Evolutionary conservation across 139 green algal species (phyloP).

Genomic region (Mychonastes homosphaera): DNA sequence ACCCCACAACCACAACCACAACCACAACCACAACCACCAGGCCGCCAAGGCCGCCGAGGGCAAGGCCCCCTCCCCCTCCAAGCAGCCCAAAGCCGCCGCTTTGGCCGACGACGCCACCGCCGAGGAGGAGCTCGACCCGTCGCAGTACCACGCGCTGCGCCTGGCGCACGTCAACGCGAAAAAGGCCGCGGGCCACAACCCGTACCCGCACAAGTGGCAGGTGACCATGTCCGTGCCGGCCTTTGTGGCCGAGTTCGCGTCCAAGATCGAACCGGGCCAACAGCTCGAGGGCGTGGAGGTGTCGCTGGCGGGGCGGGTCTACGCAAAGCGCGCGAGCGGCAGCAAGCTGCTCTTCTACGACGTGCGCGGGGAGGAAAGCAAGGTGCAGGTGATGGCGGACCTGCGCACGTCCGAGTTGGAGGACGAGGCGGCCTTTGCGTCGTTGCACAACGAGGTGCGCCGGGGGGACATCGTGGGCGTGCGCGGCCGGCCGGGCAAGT

Average conservation of each 20-base stretch:
- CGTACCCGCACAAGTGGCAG: conserved; percentile 98
- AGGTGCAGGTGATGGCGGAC: conserved; percentile 95
- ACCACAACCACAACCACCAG: background rate
- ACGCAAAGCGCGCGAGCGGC: conserved; percentile 73
- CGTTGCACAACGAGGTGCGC: conserved; percentile 73
- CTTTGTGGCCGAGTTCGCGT: conserved; percentile 67
- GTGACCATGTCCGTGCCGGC: conserved; percentile 62
- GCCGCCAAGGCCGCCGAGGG: background rate
- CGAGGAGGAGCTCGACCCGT: conserved; percentile 67
- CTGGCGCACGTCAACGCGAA: conserved; percentile 51
- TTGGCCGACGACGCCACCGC: conserved; percentile 41
- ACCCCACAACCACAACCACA: background rate
- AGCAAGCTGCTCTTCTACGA: conserved; percentile 97
- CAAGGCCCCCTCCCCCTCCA: conserved; percentile 33
- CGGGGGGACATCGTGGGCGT: conserved; percentile 94
- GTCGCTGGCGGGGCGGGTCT: conserved; percentile 65
- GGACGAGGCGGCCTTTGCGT: conserved; percentile 62
- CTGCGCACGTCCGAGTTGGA: conserved; percentile 54
- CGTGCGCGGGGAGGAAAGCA: conserved; percentile 70
- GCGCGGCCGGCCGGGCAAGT: conserved; percentile 85
- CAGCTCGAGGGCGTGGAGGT: conserved; percentile 45
- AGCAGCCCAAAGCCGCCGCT: too few relatives aligned
- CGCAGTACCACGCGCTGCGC: conserved; percentile 84
- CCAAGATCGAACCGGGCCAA: conserved; percentile 41
- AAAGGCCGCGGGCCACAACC: conserved; percentile 76